These are phyloP conservation scores for Grosmannia clavigera DNA, from an alignment of 2,329 filamentous ascomycete species.

Conservation along the genomic window DNA sequence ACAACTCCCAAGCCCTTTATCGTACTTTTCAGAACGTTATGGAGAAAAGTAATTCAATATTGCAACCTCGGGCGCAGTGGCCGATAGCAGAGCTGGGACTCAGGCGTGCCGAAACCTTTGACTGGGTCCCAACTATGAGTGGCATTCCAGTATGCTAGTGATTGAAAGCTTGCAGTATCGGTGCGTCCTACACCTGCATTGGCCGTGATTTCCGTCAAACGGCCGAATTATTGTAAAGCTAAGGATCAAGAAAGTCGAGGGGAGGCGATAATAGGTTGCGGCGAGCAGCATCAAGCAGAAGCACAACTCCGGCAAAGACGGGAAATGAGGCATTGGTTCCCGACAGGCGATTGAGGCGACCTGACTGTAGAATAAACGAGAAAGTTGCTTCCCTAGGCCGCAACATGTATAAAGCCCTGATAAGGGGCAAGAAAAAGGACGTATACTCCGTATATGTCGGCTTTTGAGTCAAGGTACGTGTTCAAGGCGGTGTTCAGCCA, in stretches of 20 bases:
- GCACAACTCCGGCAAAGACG: slow-evolving; percentile 28
- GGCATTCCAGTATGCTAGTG: slow-evolving; percentile 17
- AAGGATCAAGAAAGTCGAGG: slow-evolving; percentile 33
- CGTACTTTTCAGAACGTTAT: background rate
- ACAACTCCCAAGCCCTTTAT: no score
- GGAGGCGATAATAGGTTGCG: slow-evolving; percentile 21
- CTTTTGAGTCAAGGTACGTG: slow-evolving; percentile 27
- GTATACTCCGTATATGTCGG: slow-evolving; percentile 24
- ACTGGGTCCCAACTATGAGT: slow-evolving; percentile 22
- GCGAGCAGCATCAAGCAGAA: slow-evolving; percentile 30
- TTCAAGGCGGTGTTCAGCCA: slow-evolving; percentile 28
- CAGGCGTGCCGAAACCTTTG: slow-evolving; percentile 19
- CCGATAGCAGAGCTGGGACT: slow-evolving; percentile 8
- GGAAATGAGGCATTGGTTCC: slow-evolving; percentile 27
- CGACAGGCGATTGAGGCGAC: slow-evolving; percentile 7
- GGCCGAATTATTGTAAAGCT: slow-evolving; percentile 20
- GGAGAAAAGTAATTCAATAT: background rate
- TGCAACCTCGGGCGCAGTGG: background rate
- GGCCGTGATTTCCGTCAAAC: slow-evolving; percentile 18
- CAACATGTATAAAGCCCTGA: slow-evolving; percentile 36
- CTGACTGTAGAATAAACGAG: slow-evolving; percentile 13
- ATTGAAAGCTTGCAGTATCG: slow-evolving; percentile 6
- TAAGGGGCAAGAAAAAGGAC: slow-evolving; percentile 27
- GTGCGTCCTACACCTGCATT: slow-evolving; percentile 16
- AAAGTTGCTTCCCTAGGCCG: slow-evolving; percentile 36